A percentile compares a stretch with the other conserved stretches of the same genome.
Evolutionary conservation across 2,329 filamentous ascomycete species (phyloP).

Genomic region (Aspergillus tamarii): DNA sequence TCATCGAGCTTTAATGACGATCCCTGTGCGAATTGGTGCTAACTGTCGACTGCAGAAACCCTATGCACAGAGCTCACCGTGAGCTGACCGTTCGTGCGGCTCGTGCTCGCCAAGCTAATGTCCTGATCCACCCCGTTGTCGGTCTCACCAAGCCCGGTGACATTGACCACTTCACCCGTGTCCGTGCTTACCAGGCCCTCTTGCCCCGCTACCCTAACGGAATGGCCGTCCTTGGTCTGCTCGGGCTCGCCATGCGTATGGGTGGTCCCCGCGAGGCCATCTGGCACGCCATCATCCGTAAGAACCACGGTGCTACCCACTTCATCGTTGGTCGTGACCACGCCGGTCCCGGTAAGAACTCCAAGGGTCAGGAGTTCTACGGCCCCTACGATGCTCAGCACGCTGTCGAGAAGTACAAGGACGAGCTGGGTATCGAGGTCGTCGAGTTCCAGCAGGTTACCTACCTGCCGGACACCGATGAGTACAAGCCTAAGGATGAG

Average conservation of each 20-base stretch:
- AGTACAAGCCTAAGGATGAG: slow-evolving; percentile 92
- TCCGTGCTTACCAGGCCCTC: slow-evolving; percentile 97
- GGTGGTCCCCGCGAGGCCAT: slow-evolving; percentile 96
- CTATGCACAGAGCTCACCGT: slow-evolving; percentile 98
- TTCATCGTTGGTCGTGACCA: slow-evolving; percentile 99
- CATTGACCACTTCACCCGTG: slow-evolving; percentile 99
- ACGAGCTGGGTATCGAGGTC: slow-evolving; percentile 97
- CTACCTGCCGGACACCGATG: slow-evolving; percentile 94
- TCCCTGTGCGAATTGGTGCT: neutral
- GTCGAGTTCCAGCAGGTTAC: slow-evolving; percentile 99
- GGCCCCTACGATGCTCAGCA: slow-evolving; percentile 97
- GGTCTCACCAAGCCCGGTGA: slow-evolving; percentile 98
- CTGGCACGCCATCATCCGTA: slow-evolving; percentile 99
- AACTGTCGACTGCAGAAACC: slow-evolving; percentile 64
- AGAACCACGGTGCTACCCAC: slow-evolving; percentile 98
- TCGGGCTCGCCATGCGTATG: slow-evolving; percentile 98
- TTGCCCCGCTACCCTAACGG: slow-evolving; percentile 97
- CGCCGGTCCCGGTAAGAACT: slow-evolving; percentile 97
- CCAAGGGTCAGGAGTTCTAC: slow-evolving; percentile 94
- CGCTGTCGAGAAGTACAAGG: slow-evolving; percentile 92
- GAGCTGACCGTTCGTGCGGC: slow-evolving; percentile 97
- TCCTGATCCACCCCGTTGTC: slow-evolving; percentile 98
- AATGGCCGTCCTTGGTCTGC: slow-evolving; percentile 94
- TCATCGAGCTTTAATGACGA: slow-evolving; percentile 22
- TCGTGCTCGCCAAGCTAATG: slow-evolving; percentile 93